These are phyloP conservation scores for Dendrothele bispora DNA, from an alignment of 768 basidiomycete species.

Conservation along the genomic window DNA sequence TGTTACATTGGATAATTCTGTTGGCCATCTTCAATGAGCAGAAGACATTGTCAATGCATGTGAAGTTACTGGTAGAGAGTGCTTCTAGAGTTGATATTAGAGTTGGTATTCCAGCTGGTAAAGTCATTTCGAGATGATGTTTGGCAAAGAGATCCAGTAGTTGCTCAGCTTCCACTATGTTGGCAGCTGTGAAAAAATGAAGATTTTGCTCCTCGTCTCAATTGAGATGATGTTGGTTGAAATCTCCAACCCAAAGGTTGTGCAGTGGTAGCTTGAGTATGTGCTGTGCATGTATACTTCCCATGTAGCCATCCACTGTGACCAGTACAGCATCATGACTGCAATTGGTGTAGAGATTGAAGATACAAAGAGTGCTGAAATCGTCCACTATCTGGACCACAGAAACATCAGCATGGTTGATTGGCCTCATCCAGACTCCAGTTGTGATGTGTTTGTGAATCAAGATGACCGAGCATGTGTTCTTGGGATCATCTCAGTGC, in stretches of 20 bases:
- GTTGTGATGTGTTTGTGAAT: slow-evolving; percentile 14
- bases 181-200: slow-evolving; percentile 16
- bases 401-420: slow-evolving; percentile 18
- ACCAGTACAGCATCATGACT: slow-evolving; percentile 10
- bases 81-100: slow-evolving; percentile 19
- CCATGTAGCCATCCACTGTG: neutral
- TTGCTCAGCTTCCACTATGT: slow-evolving; percentile 2
- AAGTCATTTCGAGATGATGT: slow-evolving; percentile 25
- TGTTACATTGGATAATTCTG: neutral
- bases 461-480: slow-evolving; percentile 13
- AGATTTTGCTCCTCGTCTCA: slow-evolving; percentile 24
- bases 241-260: slow-evolving; percentile 19
- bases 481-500: slow-evolving; percentile 8
- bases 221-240: slow-evolving; percentile 31
- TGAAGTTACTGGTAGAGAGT: slow-evolving; percentile 17
- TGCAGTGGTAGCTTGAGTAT: neutral
- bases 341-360: slow-evolving; percentile 14
- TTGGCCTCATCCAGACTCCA: slow-evolving; percentile 17
- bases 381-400: slow-evolving; percentile 13
- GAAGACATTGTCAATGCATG: neutral
- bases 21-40: neutral
- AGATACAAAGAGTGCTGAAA: neutral
- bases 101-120: slow-evolving; percentile 28
- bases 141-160: slow-evolving; percentile 19
- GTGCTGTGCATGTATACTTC: neutral